A percentile compares a stretch with the other conserved stretches of the same genome.
These are phyloP conservation scores for Lachancea sp. DNA, from an alignment of 805 yeast genomes.

Conservation along the genomic window DNA sequence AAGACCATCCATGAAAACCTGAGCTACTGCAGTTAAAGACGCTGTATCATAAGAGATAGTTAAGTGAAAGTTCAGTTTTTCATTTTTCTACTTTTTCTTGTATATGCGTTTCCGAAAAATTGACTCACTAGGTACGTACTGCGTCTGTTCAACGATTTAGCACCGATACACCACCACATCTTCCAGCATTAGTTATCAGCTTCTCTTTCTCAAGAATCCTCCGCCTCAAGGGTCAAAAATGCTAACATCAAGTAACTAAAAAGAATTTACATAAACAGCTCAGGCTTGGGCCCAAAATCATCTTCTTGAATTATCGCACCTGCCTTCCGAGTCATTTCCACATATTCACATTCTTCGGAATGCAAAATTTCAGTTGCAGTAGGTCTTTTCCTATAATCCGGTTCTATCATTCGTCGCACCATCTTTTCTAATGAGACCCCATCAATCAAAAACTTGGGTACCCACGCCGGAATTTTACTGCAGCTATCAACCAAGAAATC, in stretches of 20 bases:
- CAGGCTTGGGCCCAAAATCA: slow-evolving; percentile 81
- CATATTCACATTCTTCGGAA: slow-evolving; percentile 65
- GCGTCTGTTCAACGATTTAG: too few relatives aligned
- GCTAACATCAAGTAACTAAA: background rate
- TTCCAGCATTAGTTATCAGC: too few relatives aligned
- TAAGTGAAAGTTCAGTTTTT: too few relatives aligned
- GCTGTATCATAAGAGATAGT: too few relatives aligned
- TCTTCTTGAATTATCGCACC: slow-evolving; percentile 96
- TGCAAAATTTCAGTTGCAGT: slow-evolving; percentile 64
- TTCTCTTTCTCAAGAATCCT: too few relatives aligned
- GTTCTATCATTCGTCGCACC: slow-evolving; percentile 85
- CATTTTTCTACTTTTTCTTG: too few relatives aligned
- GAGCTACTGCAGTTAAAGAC: too few relatives aligned
- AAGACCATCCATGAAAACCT: background rate
- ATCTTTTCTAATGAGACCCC: slow-evolving; percentile 67
- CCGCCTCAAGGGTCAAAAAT: background rate
- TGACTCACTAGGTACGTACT: too few relatives aligned
- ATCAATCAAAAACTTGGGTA: slow-evolving; percentile 76
- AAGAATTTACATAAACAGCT: slow-evolving; percentile 20
- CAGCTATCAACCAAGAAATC: slow-evolving; percentile 4
- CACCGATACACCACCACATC: too few relatives aligned
- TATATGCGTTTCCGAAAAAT: too few relatives aligned
- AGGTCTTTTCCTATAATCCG: slow-evolving; percentile 77
- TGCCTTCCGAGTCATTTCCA: slow-evolving; percentile 75
- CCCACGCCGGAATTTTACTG: slow-evolving; percentile 64